Conservation (phyloP, 305 asterid genomes). For the Euphrasia arctica region DNA sequence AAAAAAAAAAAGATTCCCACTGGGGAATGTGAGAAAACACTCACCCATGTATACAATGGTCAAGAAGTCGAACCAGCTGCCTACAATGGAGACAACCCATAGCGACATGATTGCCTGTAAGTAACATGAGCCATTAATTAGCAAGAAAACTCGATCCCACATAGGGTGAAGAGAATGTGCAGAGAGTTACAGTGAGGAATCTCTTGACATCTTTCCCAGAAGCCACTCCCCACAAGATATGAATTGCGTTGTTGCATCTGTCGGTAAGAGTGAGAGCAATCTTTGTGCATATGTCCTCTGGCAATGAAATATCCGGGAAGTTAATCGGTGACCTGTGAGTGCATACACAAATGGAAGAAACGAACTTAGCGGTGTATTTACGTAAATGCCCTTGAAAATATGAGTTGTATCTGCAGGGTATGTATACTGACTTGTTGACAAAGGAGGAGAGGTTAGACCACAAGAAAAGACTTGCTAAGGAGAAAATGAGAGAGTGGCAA, state of each 20-base stretch:
- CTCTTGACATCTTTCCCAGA: constrained; percentile 41
- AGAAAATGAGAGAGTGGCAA: constrained; percentile 55
- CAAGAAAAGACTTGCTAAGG: constrained; percentile 60
- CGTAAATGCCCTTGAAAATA: too few relatives aligned
- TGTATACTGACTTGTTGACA: constrained; percentile 47
- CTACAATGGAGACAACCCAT: constrained; percentile 54
- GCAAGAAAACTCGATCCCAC: not conserved
- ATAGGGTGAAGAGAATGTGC: not conserved
- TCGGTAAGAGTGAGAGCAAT: constrained; percentile 58
- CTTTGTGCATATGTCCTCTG: constrained; percentile 51
- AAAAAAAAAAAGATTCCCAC: too few relatives aligned
- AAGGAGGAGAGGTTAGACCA: constrained; percentile 87
- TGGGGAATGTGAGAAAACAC: constrained; percentile 16
- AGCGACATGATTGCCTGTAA: constrained; percentile 45
- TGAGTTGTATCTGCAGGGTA: not conserved
- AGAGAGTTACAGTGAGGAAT: constrained; percentile 45
- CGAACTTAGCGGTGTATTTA: not conserved
- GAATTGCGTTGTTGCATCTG: constrained; percentile 48
- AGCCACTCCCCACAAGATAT: constrained; percentile 40
- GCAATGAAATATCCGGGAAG: constrained; percentile 56
- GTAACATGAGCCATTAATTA: not conserved
- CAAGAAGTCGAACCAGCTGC: constrained; percentile 82
- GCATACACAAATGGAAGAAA: not conserved
- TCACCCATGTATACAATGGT: constrained; percentile 68
- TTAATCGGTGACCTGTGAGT: constrained; percentile 51